Evolutionary conservation across 345 rosid species (phyloP), one percentile per base, ranked within the genome.

Genomic region (Boechera divaricarpa): DNA sequence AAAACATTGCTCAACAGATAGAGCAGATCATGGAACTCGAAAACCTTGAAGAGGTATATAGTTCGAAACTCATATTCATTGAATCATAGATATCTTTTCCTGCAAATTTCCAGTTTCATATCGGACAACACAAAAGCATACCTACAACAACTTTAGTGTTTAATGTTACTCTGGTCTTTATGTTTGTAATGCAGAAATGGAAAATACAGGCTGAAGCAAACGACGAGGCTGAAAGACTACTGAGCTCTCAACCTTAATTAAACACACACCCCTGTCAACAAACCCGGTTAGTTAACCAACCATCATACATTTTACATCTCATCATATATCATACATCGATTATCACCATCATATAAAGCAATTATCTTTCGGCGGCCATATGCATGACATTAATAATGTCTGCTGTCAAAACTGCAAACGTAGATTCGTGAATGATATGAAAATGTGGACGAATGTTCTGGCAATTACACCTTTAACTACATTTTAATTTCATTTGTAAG

Each of bases 11-110:
- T 44, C 90, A 91, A 70, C 97, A 91, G 81, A 91, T 95, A 83
- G 86, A 86, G 64, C 94, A 92, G 69, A 86, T 92, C 69, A 90
- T 92, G 97, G 98, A 94, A 83, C 90, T 94, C 7, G 97, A 94
- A 80, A 90, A 92, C 78, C 95, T 94, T 79, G 97, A 94, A 85
- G 98, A 90, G 97, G 98, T 80, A 83, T 47, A 24, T 8, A 9
- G 56, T 24, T 59, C 4, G 9, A 65, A 56, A 61, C 61, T 48
- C 39, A 61, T 55, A 33, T 15, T 24, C 33, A 57, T 31, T 7
- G 13, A 57, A 58, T 32, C 32, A 51, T 36, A 52, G 36, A 11
- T 2, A 10, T 38, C 15, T 38, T 15, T 31, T 21, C 48, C 72
- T 45, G 65, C 36, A 6, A 56, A 5, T 12, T 38, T 16, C 18